phyloP scores from a whole-genome alignment of 768 basidiomycete genomes.

The Brasilioporus rufonigricans region DNA sequence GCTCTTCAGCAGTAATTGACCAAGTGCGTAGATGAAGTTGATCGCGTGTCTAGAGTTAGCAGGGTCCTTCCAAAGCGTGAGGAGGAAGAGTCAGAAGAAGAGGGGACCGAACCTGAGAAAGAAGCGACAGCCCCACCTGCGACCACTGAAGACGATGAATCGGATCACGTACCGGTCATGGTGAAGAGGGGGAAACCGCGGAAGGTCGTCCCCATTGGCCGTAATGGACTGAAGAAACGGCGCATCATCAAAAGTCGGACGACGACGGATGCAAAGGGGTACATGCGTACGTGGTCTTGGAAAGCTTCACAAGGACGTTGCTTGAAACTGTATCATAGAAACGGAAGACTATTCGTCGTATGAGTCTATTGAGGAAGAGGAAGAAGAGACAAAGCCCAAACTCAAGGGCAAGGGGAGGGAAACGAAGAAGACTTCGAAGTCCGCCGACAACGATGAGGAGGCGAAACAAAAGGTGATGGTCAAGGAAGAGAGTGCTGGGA shows the following conservation, averaged over 20 bases:
- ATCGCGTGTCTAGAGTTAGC: conserved; percentile 18
- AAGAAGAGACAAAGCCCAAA: conserved; percentile 21
- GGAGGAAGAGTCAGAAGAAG: conserved; percentile 24
- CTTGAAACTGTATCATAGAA: conserved; percentile 37
- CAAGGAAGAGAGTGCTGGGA: conserved; percentile 15
- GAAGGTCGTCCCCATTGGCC: conserved; percentile 68
- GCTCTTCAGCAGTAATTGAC: conserved; percentile 15
- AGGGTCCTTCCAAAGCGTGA: conserved; percentile 17
- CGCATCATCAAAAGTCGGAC: conserved; percentile 58
- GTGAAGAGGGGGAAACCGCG: conserved; percentile 46
- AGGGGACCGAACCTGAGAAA: conserved; percentile 33
- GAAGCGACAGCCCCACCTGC: conserved; percentile 28
- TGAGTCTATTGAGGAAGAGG: conserved; percentile 66
- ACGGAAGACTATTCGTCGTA: conserved; percentile 80
- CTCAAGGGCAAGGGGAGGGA: conserved; percentile 16
- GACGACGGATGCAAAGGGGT: conserved; percentile 63
- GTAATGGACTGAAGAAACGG: conserved; percentile 75
- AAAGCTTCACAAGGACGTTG: neutral
- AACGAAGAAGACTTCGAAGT: conserved; percentile 17
- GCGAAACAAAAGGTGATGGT: conserved; percentile 5
- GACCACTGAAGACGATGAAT: conserved; percentile 30
- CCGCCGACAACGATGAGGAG: conserved; percentile 15
- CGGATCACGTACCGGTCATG: conserved; percentile 29
- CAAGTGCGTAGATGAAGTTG: conserved; percentile 22
- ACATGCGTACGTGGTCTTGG: conserved; percentile 53